These are phyloP conservation scores for Malus sieversii DNA, from an alignment of 306 rosid genomes.

Conservation along the genomic window DNA sequence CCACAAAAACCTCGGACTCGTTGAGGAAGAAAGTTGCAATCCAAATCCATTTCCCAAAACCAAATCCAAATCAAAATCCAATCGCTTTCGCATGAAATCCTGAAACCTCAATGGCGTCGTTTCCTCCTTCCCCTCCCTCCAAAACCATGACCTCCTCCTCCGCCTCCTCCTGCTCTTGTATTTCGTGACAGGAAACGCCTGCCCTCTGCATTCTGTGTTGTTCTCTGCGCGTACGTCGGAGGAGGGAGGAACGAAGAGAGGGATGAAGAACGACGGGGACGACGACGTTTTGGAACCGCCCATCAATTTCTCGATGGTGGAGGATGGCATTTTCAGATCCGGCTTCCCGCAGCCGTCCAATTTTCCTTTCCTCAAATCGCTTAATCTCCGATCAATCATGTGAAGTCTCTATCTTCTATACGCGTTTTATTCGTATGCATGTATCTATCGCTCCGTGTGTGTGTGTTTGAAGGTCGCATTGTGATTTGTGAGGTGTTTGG, in stretches of 20 bases:
- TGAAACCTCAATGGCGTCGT: not conserved
- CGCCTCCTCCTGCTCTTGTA: not conserved
- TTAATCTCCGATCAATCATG: slow-evolving; percentile 79
- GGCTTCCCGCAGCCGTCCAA: slow-evolving; percentile 58
- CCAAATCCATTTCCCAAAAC: not conserved
- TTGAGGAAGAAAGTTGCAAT: slow-evolving; percentile 1
- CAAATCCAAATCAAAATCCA: not conserved
- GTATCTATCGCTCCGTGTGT: not conserved
- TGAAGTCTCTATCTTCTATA: slow-evolving; percentile 14
- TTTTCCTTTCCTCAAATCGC: slow-evolving; percentile 60
- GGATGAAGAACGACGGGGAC: slow-evolving; percentile 14
- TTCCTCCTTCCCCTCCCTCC: not conserved
- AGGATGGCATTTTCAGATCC: slow-evolving; percentile 86
- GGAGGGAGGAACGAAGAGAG: not conserved
- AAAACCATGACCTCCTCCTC: not conserved
- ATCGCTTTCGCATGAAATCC: not conserved
- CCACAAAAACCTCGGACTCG: slow-evolving; percentile 2
- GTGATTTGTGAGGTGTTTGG: not conserved
- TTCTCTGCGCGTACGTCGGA: not conserved
- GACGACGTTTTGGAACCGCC: slow-evolving; percentile 60
- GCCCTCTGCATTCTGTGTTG: not conserved
- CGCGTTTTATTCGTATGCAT: not conserved
- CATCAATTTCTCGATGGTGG: slow-evolving; percentile 78
- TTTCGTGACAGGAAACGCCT: not conserved
- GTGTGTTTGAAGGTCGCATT: not conserved